These are phyloP conservation scores for Suillus sp. DNA, from an alignment of 768 basidiomycete genomes.

Conservation along the genomic window DNA sequence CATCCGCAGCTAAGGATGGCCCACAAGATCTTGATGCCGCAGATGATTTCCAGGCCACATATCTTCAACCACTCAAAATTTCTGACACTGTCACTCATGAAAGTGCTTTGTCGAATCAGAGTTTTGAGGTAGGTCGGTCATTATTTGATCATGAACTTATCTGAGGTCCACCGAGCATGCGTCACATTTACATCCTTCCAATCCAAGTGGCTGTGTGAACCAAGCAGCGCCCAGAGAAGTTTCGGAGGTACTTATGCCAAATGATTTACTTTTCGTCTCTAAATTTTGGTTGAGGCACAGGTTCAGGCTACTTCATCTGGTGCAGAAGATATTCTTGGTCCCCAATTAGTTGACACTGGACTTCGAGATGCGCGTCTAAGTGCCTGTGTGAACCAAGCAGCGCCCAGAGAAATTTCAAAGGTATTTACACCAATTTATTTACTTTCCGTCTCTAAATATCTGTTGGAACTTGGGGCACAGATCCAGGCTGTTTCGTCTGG, in stretches of 20 bases:
- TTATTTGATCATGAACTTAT: not conserved
- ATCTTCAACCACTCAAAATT: not conserved
- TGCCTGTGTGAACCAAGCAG: no score
- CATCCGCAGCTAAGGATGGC: not conserved
- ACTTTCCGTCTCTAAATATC: no score
- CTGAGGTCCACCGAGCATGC: not conserved
- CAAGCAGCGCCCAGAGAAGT: not conserved
- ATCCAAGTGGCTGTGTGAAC: not conserved
- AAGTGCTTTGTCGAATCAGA: not conserved
- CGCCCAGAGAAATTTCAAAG: no score
- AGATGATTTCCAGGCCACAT: conserved; percentile 5
- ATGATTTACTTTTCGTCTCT: not conserved
- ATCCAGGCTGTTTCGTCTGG: no score
- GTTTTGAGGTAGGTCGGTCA: not conserved
- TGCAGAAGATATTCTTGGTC: not conserved
- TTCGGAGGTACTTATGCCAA: not conserved
- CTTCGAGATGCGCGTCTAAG: not conserved
- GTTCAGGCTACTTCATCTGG: no score
- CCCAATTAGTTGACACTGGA: not conserved
- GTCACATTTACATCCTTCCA: not conserved
- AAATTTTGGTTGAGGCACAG: not conserved
- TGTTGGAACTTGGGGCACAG: no score
- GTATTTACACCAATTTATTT: no score
- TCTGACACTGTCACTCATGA: not conserved
- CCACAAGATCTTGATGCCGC: no score